Percentiles rank a stretch among this genome's conserved stretches.
Conservation (phyloP, 2,329 filamentous ascomycete species). For the Cladobotryum mycophilum region DNA sequence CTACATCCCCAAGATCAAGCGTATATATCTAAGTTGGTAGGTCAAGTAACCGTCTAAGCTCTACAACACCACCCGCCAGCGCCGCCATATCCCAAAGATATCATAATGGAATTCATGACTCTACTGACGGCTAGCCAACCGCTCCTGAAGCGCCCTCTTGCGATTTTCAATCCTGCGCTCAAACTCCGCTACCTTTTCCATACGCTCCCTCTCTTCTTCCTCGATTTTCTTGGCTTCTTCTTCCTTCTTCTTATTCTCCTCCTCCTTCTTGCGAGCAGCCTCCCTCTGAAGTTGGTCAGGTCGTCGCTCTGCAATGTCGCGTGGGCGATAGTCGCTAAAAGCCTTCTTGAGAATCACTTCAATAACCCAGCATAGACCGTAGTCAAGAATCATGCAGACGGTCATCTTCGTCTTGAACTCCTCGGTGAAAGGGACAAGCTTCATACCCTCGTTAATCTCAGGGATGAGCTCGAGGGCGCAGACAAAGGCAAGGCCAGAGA, state of each 20-base stretch:
- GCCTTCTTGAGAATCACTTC: slow-evolving; percentile 77
- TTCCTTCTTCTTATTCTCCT: slow-evolving; percentile 41
- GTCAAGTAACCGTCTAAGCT: not conserved
- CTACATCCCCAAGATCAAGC: not conserved
- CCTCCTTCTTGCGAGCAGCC: slow-evolving; percentile 57
- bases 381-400: slow-evolving; percentile 79
- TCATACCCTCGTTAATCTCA: slow-evolving; percentile 89
- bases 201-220: slow-evolving; percentile 45
- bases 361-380: slow-evolving; percentile 76
- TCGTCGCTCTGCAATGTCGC: slow-evolving; percentile 83
- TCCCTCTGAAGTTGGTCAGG: slow-evolving; percentile 82
- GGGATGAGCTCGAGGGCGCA: slow-evolving; percentile 94
- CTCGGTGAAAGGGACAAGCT: slow-evolving; percentile 78
- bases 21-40: not conserved
- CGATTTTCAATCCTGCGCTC: slow-evolving; percentile 52
- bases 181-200: slow-evolving; percentile 52
- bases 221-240: slow-evolving; percentile 44
- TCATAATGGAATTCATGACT: not conserved
- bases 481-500: slow-evolving; percentile 83
- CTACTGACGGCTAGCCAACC: slow-evolving; percentile 33
- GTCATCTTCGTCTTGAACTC: slow-evolving; percentile 91
- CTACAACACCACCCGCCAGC: not conserved
- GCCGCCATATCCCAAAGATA: not conserved
- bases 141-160: slow-evolving; percentile 41
- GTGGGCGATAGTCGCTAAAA: slow-evolving; percentile 88